These are phyloP conservation scores for Aegilops umbellulata DNA, from an alignment of 176 grass and related monocot species.

Conservation along the genomic window DNA sequence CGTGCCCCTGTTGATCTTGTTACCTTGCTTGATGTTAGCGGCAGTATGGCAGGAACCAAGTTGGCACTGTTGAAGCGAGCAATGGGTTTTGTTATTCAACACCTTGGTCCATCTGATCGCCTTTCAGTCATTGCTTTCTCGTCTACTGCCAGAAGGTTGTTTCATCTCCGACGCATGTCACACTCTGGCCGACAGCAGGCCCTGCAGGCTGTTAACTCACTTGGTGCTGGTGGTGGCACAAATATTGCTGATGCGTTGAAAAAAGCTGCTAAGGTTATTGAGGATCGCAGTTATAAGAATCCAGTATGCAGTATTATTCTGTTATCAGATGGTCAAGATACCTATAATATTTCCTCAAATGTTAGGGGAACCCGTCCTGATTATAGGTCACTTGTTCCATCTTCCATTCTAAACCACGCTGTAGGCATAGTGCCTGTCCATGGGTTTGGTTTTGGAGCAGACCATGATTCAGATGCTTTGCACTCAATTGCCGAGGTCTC, in stretches of 20 bases:
- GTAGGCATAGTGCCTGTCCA: constrained; percentile 58
- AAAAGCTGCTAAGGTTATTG: constrained; percentile 82
- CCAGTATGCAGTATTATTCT: constrained; percentile 95
- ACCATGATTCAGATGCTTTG: constrained; percentile 81
- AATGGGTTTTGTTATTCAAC: constrained; percentile 96
- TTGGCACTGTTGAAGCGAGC: constrained; percentile 88
- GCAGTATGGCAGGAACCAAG: constrained; percentile 97
- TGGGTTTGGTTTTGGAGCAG: constrained; percentile 85
- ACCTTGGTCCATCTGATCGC: constrained; percentile 83
- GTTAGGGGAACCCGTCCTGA: constrained; percentile 45
- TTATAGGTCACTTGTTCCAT: constrained; percentile 73
- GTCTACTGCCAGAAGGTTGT: constrained; percentile 69
- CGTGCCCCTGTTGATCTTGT: constrained; percentile 88
- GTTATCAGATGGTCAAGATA: constrained; percentile 94
- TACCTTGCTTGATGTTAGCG: constrained; percentile 93
- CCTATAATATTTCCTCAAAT: constrained; percentile 81
- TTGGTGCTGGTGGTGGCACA: constrained; percentile 82
- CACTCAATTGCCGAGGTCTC: constrained; percentile 87
- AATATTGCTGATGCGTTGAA: constrained; percentile 88
- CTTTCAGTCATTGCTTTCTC: constrained; percentile 96
- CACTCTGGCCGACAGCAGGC: constrained; percentile 74
- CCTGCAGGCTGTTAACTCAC: constrained; percentile 80
- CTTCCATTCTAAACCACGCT: constrained; percentile 47
- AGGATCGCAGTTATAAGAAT: constrained; percentile 74
- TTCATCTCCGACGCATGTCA: constrained; percentile 79